Conservation (phyloP, 2,329 filamentous ascomycete genomes). For the Lithohypha guttulata region DNA sequence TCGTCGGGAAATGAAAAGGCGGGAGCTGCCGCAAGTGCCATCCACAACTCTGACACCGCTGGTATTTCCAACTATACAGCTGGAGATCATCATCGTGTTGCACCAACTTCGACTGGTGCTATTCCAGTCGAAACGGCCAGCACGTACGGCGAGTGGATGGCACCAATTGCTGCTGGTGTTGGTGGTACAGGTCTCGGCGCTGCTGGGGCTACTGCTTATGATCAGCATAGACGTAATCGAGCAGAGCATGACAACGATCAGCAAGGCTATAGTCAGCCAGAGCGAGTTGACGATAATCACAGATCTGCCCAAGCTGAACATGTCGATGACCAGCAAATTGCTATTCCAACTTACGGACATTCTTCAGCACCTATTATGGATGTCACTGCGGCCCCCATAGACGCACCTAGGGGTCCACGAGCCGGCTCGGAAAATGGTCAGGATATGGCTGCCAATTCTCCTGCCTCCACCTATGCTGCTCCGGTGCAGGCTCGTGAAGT, state of each 20-base stretch:
- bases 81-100: slow-evolving; percentile 16
- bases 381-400: slow-evolving; percentile 13
- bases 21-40: slow-evolving; percentile 4
- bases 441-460: slow-evolving; percentile 13
- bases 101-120: slow-evolving; percentile 13
- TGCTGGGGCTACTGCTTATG: slow-evolving; percentile 15
- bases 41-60: neutral
- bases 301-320: no score
- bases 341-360: slow-evolving; percentile 4
- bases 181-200: slow-evolving; percentile 19
- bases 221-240: slow-evolving; percentile 12
- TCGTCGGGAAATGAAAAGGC: slow-evolving; percentile 7
- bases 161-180: slow-evolving; percentile 32
- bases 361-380: slow-evolving; percentile 7
- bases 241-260: slow-evolving; percentile 14
- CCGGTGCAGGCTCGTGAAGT: no score
- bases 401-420: slow-evolving; percentile 16
- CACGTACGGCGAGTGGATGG: slow-evolving; percentile 46
- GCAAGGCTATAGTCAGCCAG: slow-evolving; percentile 3
- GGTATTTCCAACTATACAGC: slow-evolving; percentile 12
- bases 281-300: no score
- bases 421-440: slow-evolving; percentile 18
- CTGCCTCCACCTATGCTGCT: neutral
- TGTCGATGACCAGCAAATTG: slow-evolving; percentile 7
- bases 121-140: slow-evolving; percentile 23